Evolutionary conservation across 2,329 filamentous ascomycete genomes (phyloP).

Genomic region (Penicillium sp.): DNA sequence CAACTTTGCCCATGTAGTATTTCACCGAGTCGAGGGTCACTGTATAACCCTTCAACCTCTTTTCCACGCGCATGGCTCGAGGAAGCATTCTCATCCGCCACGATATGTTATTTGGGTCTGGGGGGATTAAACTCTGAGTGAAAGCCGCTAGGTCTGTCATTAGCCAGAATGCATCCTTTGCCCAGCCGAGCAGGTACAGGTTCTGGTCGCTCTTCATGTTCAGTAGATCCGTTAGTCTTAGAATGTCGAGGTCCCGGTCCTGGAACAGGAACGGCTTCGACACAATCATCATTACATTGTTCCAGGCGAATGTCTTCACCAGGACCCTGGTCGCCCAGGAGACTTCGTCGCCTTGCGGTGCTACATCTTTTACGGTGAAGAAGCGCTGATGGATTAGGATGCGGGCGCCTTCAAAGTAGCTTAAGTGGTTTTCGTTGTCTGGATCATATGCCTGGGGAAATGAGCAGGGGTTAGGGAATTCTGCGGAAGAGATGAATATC

Average conservation of each 20-base stretch:
- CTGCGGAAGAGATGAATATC: neutral
- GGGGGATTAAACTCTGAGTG: neutral
- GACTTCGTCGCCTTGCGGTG: neutral
- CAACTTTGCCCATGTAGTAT: conserved; percentile 1
- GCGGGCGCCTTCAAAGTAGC: conserved; percentile 1
- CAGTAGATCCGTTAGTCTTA: neutral
- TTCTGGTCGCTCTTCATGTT: conserved; percentile 2
- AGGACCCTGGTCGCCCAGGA: conserved; percentile 3
- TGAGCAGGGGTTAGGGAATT: neutral
- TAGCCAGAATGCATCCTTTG: conserved; percentile 3
- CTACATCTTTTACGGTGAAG: neutral
- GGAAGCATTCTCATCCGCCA: conserved; percentile 3
- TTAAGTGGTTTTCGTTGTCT: neutral
- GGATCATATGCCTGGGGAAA: neutral
- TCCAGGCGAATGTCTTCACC: conserved; percentile 2
- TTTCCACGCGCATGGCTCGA: conserved; percentile 1
- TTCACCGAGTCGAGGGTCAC: neutral
- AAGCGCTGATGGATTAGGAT: conserved; percentile 1
- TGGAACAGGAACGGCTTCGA: conserved; percentile 4
- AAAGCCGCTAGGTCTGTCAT: neutral
- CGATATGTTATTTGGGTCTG: neutral
- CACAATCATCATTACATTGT: conserved; percentile 4
- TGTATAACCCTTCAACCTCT: neutral
- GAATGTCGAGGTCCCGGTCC: neutral
- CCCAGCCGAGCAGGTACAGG: conserved; percentile 1